These are phyloP conservation scores for Aurinia saxatilis DNA, from an alignment of 345 rosid genomes.

Conservation along the genomic window DNA sequence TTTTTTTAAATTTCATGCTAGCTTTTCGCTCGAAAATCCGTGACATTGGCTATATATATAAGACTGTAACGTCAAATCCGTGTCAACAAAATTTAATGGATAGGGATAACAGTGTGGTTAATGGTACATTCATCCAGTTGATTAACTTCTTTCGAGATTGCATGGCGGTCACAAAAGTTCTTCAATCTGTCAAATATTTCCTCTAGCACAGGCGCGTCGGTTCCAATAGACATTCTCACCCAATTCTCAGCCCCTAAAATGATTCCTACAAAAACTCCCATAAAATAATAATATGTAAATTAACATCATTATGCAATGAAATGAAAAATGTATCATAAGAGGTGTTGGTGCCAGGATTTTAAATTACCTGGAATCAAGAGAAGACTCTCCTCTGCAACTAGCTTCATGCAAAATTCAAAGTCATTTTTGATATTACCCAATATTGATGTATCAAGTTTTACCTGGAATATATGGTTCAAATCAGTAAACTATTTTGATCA, in stretches of 20 bases:
- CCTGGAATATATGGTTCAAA: slow-evolving; percentile 11
- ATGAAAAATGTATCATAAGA: background rate
- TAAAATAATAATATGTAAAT: background rate
- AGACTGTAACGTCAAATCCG: too few species aligned
- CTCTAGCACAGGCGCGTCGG: slow-evolving; percentile 37
- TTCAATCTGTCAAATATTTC: slow-evolving; percentile 46
- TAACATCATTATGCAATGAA: background rate
- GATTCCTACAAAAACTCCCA: slow-evolving; percentile 30
- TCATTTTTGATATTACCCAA: slow-evolving; percentile 46
- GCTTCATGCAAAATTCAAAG: slow-evolving; percentile 43
- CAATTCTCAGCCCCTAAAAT: slow-evolving; percentile 49
- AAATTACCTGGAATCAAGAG: slow-evolving; percentile 48
- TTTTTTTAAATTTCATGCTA: too few species aligned
- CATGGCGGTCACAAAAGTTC: slow-evolving; percentile 41
- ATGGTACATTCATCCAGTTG: background rate
- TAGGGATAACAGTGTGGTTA: background rate
- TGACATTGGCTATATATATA: too few species aligned
- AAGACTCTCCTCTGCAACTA: slow-evolving; percentile 51
- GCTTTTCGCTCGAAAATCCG: too few species aligned
- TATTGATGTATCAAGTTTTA: slow-evolving; percentile 38
- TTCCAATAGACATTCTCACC: slow-evolving; percentile 44
- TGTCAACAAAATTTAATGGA: background rate
- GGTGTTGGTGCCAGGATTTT: background rate
- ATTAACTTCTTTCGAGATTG: background rate
- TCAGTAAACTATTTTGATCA: background rate